phyloP scores from a whole-genome alignment of 306 rosid genomes.

The Acacia melanoxylon region DNA sequence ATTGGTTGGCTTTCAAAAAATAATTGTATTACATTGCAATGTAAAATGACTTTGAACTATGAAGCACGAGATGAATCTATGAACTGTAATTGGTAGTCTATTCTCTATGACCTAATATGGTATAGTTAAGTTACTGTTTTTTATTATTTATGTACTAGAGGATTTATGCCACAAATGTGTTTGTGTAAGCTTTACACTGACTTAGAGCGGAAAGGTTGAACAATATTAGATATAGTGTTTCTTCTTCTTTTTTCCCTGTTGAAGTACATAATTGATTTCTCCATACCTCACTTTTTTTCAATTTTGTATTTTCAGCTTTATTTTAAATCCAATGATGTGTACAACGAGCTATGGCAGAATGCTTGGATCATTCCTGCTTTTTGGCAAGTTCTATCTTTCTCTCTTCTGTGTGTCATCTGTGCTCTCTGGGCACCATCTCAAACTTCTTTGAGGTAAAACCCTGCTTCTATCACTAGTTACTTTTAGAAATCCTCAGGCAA shows the following conservation, averaged over 20 bases:
- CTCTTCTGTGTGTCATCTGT: conserved; percentile 78
- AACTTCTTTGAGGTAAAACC: conserved; percentile 74
- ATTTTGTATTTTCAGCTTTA: conserved; percentile 63
- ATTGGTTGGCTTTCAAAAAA: not conserved
- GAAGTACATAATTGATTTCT: conserved; percentile 1
- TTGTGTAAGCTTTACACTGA: not conserved
- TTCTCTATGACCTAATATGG: conserved; percentile 23
- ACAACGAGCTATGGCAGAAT: conserved; percentile 89
- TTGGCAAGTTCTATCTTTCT: conserved; percentile 90
- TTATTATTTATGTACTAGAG: conserved; percentile 4
- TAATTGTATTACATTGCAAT: not conserved
- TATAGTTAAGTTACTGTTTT: not conserved
- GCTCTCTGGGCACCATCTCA: conserved; percentile 96
- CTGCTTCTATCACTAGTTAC: not conserved
- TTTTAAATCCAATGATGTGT: conserved; percentile 74
- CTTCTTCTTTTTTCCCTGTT: not conserved
- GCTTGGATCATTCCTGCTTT: conserved; percentile 97
- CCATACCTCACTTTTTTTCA: conserved; percentile 18
- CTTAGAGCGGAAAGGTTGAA: conserved; percentile 15
- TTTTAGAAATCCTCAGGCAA: not conserved
- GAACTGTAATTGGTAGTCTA: conserved; percentile 13
- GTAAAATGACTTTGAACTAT: not conserved
- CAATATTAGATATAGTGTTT: not conserved
- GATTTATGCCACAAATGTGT: conserved; percentile 13
- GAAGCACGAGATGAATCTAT: not conserved